Conservation (phyloP, 768 basidiomycete genomes). For the Boletus subcaerulescens region DNA sequence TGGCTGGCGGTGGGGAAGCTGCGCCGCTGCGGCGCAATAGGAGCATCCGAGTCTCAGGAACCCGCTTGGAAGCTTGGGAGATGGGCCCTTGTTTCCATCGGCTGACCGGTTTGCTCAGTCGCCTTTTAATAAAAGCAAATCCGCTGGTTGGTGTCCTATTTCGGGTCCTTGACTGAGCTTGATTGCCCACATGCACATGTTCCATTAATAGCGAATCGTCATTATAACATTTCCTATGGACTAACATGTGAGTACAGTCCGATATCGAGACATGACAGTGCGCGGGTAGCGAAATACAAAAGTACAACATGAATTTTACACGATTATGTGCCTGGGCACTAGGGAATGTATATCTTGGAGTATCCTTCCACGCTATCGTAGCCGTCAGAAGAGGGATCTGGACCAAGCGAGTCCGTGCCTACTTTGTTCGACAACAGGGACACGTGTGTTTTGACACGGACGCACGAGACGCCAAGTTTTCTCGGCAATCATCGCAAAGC, state of each 20-base stretch:
- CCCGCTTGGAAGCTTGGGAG: no score
- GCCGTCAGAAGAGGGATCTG: background rate
- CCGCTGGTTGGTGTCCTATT: no score
- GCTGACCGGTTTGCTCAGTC: background rate
- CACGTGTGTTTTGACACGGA: conserved; percentile 49
- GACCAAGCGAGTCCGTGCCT: conserved; percentile 16
- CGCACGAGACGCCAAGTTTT: conserved; percentile 49
- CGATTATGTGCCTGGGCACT: background rate
- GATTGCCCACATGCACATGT: no score
- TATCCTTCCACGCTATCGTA: conserved; percentile 32
- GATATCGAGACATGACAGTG: background rate
- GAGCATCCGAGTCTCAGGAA: background rate
- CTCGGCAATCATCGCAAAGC: conserved; percentile 52
- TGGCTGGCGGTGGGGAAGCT: no score
- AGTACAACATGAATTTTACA: conserved; percentile 1
- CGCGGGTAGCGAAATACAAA: conserved; percentile 5
- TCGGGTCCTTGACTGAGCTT: no score
- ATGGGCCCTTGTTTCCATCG: conserved; percentile 6
- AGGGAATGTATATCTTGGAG: conserved; percentile 36
- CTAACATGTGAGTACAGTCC: conserved; percentile 4
- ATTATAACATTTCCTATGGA: conserved; percentile 3
- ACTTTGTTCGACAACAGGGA: conserved; percentile 51
- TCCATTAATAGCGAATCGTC: background rate
- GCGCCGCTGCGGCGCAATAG: background rate
- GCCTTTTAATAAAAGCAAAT: background rate